Evolutionary conservation across 1,284 basidiomycete genomes (phyloP), one percentile per base, ranked within the genome.

Genomic region (Exobasidium rhododendri): DNA sequence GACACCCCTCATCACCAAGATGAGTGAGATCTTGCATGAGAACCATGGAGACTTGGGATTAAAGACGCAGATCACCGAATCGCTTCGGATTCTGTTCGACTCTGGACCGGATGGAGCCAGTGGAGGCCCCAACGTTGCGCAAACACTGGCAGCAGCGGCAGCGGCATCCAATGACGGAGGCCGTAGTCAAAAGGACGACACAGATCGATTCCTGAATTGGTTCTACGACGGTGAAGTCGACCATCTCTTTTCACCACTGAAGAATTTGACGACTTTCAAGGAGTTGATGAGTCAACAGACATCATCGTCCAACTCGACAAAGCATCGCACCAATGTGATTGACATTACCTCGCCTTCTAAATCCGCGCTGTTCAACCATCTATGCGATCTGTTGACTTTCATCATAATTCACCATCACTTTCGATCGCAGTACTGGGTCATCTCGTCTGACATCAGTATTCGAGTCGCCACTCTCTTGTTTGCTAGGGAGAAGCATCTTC

Each of bases 21-120:
- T 78, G 43, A 85, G 91, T 80, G 83, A 85, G 69, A 83, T 93
- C 56, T 83, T 97, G 81, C 87, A 88, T 32, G 83, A 84, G 62
- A 91, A 90, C 78, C 63, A 68, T 56, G 84, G 84, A 64, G 92
- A 98, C 74, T 77, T 92, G 69, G 92, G 92, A 1, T 85, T 97
- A 57, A 91, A 96, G 81, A 89, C 89, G 77, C 91, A 94, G 79
- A 84, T 97, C 56, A 88, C 90, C 0, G 94, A 98, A 80, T 88
- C 90, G n/a, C 78, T 97, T 72, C 88, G 89, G 80, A 85, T 88
- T 57, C 83, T 96, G 80, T 81, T 97, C 73, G 94, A 97, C 71
- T 55, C 52, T 5, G 30, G 32, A n/a, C 52, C 30, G 20, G 52
- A 55, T 32, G 52, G 52, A 35, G 81, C 82, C 6, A 61, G 55